Evolutionary conservation across 306 rosid species (phyloP).

Genomic region (Gynostemma pentaphyllum): DNA sequence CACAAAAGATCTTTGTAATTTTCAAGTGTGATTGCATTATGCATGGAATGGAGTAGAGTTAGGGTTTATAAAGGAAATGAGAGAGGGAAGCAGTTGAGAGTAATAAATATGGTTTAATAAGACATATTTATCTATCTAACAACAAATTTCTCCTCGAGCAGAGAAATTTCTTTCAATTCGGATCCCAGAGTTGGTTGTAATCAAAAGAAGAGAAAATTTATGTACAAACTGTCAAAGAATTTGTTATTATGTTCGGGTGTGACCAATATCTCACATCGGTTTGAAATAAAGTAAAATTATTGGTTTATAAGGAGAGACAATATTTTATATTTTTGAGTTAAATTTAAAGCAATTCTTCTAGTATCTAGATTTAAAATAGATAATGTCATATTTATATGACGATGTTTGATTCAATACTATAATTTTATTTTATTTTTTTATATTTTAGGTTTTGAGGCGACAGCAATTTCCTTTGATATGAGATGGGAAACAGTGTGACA

Average conservation of each 20-base stretch:
- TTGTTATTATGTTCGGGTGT: too few relatives aligned
- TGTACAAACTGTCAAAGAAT: not conserved
- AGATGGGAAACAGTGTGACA: not conserved
- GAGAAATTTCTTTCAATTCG: constrained; percentile 22
- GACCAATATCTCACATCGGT: too few relatives aligned
- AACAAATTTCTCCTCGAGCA: constrained; percentile 26
- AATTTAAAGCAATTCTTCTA: too few relatives aligned
- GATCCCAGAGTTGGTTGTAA: constrained; percentile 35
- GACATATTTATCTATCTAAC: not conserved
- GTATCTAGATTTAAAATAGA: too few relatives aligned
- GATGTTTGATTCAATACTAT: too few relatives aligned
- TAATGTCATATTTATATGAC: too few relatives aligned
- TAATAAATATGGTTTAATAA: constrained; percentile 23
- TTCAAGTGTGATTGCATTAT: constrained; percentile 12
- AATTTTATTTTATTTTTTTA: not conserved
- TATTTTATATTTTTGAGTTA: too few relatives aligned
- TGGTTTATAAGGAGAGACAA: too few relatives aligned
- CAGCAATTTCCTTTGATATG: too few relatives aligned
- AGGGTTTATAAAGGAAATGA: constrained; percentile 11
- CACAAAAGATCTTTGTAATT: not conserved
- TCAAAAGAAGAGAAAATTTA: constrained; percentile 30
- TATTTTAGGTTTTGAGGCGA: too few relatives aligned
- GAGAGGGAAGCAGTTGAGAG: constrained; percentile 42
- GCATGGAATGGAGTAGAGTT: too few relatives aligned
- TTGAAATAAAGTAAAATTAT: too few relatives aligned